Evolutionary conservation across 1,284 basidiomycete genomes (phyloP), one percentile per base, ranked within the genome.

Genomic region (Pseudozyma sp.): DNA sequence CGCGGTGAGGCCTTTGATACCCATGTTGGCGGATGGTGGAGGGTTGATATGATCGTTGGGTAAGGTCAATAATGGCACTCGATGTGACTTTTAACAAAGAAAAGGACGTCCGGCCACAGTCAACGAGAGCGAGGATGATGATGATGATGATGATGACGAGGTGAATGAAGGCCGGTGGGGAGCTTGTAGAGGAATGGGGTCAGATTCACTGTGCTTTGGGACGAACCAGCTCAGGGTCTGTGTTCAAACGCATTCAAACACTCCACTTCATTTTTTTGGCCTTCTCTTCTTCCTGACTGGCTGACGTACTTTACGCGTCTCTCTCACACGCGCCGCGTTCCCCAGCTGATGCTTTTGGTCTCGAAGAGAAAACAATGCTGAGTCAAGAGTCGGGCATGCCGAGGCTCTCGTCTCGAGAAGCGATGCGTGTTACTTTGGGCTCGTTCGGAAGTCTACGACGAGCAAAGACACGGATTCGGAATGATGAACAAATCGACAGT

Each of bases 1-100:
- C 17, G 89, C 92, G 16, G 94, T 98, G 45, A 99, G 89, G 50
- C 96, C 96, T 87, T 64, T 63, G 62, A 68, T 64, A 35, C 60
- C 65, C 73, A 73, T 73, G 6, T 40, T 59, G 10, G 10, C 29
- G 52, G 14, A 17, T 24, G 34, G 33, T 42, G 4, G 30, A 10
- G 24, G 10, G 17, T 19, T 13, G 45, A 45, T 24, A 14, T 29
- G 13, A 29, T 10, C 7, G 45, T 46, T 16, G 24, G 24, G 24
- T 24, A 24, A 24, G 24, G 24, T 24, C 24, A 24, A 24, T 4
- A 24, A 24, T 24, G 24, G 2, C 24, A 24, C 24, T 24, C 24
- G 24, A 24, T 24, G 24, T 24, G 24, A 24, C 24, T 24, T 24
- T 24, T 24, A 24, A 4, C 24, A 24, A 24, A 24, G 4, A 4